Conservation (phyloP, 495 filamentous ascomycete species). For the Astrothelium subdiscretum region DNA sequence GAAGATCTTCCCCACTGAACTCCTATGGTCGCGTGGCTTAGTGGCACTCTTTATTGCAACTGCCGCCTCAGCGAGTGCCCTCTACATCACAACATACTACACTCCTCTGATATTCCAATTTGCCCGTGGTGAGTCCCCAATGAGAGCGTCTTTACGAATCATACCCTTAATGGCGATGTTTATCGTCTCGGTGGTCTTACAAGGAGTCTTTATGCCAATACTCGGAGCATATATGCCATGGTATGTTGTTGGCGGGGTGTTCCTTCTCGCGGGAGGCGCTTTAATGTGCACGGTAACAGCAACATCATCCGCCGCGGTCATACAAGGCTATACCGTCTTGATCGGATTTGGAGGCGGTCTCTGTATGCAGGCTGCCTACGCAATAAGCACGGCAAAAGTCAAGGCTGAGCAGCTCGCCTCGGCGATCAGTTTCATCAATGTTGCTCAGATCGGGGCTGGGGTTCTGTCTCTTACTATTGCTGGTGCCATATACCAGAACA, state of each 20-base stretch:
- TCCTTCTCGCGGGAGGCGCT: conserved; percentile 14
- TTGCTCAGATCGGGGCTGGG: too few species aligned
- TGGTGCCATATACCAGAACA: too few species aligned
- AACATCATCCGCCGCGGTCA: neutral
- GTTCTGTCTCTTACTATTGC: too few species aligned
- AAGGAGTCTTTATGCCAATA: conserved; percentile 15
- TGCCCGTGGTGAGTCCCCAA: conserved; percentile 8
- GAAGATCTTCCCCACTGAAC: neutral
- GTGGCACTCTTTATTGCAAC: too few species aligned
- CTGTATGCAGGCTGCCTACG: too few species aligned
- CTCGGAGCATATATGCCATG: conserved; percentile 16
- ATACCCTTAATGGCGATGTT: conserved; percentile 19
- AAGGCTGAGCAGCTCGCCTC: too few species aligned
- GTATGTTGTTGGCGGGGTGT: conserved; percentile 9
- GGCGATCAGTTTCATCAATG: too few species aligned
- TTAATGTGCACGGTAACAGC: conserved; percentile 3
- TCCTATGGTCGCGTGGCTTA: too few species aligned
- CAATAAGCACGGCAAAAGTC: too few species aligned
- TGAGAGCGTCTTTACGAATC: conserved; percentile 15
- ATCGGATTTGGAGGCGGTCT: conserved; percentile 8
- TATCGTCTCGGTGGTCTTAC: conserved; percentile 11
- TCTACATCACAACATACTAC: conserved; percentile 25
- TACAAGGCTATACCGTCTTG: conserved; percentile 16
- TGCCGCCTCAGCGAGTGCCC: too few species aligned
- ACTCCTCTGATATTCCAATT: conserved; percentile 5